phyloP scores from a whole-genome alignment of 208 protist species.

The Acanthamoeba rhysodes region DNA sequence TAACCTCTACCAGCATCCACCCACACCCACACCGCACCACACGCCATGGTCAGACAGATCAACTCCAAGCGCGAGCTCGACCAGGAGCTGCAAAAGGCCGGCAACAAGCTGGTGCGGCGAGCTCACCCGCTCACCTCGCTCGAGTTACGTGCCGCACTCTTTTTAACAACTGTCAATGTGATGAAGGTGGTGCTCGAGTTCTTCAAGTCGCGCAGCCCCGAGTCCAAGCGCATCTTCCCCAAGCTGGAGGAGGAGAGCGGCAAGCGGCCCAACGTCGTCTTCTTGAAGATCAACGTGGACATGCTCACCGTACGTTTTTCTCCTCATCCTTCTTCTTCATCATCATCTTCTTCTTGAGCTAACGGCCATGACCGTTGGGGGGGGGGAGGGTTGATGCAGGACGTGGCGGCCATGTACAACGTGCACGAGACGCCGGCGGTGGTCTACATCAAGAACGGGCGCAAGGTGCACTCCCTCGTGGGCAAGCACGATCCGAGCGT shows the following conservation, averaged over 20 bases:
- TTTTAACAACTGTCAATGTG: no score
- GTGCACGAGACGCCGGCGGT: background rate
- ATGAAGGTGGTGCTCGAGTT: slow-evolving; percentile 26
- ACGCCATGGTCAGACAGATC: background rate
- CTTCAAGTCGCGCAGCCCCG: slow-evolving; percentile 2
- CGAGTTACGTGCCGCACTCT: no score
- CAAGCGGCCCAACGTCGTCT: background rate
- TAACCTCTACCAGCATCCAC: no score
- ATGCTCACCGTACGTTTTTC: background rate
- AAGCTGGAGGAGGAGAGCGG: background rate
- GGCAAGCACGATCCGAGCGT: no score
- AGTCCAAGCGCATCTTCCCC: background rate
- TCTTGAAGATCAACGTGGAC: slow-evolving; percentile 10
- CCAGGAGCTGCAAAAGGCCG: background rate
- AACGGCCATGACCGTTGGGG: no score
- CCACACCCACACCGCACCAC: background rate
- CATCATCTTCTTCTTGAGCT: background rate
- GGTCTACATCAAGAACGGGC: slow-evolving; percentile 21
- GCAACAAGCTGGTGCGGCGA: background rate
- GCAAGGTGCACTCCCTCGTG: no score
- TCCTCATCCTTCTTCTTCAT: background rate
- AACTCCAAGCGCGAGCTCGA: slow-evolving; percentile 7
- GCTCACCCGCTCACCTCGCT: no score
- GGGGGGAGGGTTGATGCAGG: background rate
- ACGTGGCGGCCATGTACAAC: background rate